These are phyloP conservation scores for Russula griseocarnosa DNA, from an alignment of 768 basidiomycete species.

Conservation along the genomic window DNA sequence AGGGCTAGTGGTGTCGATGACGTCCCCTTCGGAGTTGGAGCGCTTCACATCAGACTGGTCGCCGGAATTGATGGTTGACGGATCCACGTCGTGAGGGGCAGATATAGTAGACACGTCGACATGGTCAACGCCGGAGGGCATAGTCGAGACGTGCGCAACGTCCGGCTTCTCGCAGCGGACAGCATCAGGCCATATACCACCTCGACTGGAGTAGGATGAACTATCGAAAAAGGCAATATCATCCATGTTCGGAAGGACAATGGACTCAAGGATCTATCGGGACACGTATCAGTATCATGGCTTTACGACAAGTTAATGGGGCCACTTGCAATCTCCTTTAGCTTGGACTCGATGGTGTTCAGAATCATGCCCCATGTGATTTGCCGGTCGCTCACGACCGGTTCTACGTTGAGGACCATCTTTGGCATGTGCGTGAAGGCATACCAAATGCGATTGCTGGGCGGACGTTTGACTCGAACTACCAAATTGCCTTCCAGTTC, in stretches of 20 bases:
- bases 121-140: conserved; percentile 26
- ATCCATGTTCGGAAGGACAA: conserved; percentile 97
- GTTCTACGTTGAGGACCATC: conserved; percentile 86
- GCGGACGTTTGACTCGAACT: conserved; percentile 89
- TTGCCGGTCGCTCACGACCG: conserved; percentile 90
- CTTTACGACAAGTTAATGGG: not conserved
- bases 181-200: conserved; percentile 88
- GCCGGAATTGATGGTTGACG: conserved; percentile 24
- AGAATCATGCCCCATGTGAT: conserved; percentile 93
- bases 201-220: conserved; percentile 55
- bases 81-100: conserved; percentile 33
- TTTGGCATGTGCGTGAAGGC: conserved; percentile 86
- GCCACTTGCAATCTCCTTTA: conserved; percentile 76
- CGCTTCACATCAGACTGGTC: conserved; percentile 30
- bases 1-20: conserved; percentile 13
- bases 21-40: conserved; percentile 36
- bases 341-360: conserved; percentile 79
- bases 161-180: conserved; percentile 40
- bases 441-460: conserved; percentile 94
- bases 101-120: conserved; percentile 35
- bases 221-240: conserved; percentile 96
- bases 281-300: conserved; percentile 18
- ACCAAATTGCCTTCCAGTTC: conserved; percentile 90
- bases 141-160: conserved; percentile 13
- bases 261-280: conserved; percentile 80